A percentile compares a stretch with the other conserved stretches of the same genome.
Evolutionary conservation across 305 asterid genomes (phyloP).

Genomic region (Fraxinus sp.): DNA sequence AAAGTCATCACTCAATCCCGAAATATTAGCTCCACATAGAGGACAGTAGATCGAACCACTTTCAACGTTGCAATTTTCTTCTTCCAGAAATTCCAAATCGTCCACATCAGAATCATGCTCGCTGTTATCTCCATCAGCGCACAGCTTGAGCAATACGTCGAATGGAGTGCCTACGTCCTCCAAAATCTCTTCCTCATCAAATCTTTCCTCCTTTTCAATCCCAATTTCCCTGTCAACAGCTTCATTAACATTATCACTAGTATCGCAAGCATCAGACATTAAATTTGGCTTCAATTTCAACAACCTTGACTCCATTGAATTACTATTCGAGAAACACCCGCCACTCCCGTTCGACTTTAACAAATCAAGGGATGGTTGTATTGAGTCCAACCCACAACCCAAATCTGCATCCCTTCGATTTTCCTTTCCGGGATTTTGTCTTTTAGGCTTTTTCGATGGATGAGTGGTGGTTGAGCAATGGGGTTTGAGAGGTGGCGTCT

Average conservation of each 20-base stretch:
- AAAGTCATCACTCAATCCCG: conserved; percentile 52
- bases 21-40: conserved; percentile 70
- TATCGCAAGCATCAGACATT: background rate
- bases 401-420: conserved; percentile 31
- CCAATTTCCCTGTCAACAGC: background rate
- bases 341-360: too few species aligned
- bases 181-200: background rate
- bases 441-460: conserved; percentile 35
- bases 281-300: background rate
- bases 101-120: conserved; percentile 5
- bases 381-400: conserved; percentile 41
- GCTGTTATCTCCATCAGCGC: conserved; percentile 41
- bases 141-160: conserved; percentile 68
- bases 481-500: conserved; percentile 36
- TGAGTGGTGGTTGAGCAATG: conserved; percentile 21
- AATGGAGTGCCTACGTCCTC: conserved; percentile 52
- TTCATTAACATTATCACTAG: background rate
- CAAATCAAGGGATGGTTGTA: too few species aligned
- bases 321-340: conserved; percentile 7
- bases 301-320: conserved; percentile 29
- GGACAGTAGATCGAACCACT: conserved; percentile 56
- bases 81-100: conserved; percentile 23
- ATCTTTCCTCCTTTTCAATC: conserved; percentile 33
- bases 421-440: conserved; percentile 37
- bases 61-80: conserved; percentile 13